Evolutionary conservation across 495 filamentous ascomycete genomes (phyloP).

Genomic region (Parathielavia hyrcaniae): DNA sequence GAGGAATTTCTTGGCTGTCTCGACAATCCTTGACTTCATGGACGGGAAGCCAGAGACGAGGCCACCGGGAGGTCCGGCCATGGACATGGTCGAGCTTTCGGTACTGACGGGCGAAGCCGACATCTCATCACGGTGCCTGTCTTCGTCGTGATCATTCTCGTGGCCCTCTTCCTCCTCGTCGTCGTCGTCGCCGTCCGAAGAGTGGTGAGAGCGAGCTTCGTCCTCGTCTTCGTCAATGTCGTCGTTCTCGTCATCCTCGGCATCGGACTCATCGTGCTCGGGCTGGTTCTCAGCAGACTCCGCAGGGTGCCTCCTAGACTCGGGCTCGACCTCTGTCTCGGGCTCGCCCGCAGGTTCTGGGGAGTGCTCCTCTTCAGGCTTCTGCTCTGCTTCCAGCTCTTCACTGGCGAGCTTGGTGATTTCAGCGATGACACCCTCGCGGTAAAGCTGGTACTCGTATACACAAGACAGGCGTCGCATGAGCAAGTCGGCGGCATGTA

Average conservation of each 20-base stretch:
- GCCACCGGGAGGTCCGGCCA: constrained; percentile 44
- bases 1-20: constrained; percentile 72
- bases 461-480: constrained; percentile 75
- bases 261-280: constrained; percentile 31
- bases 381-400: constrained; percentile 32
- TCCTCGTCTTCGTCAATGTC: constrained; percentile 25
- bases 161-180: constrained; percentile 43
- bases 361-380: constrained; percentile 1
- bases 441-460: constrained; percentile 94
- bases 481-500: constrained; percentile 83
- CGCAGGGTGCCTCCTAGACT: constrained; percentile 1
- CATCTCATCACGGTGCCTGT: constrained; percentile 55
- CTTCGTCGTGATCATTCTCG: constrained; percentile 45
- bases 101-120: constrained; percentile 65
- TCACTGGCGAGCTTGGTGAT: constrained; percentile 65
- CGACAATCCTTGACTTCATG: constrained; percentile 66
- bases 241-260: constrained; percentile 31
- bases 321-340: constrained; percentile 25
- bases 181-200: constrained; percentile 43
- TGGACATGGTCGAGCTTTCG: constrained; percentile 52
- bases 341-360: constrained; percentile 21
- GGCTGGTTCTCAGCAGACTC: constrained; percentile 7
- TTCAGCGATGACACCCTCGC: constrained; percentile 92
- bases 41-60: constrained; percentile 49
- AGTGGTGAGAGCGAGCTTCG: constrained; percentile 23